A percentile compares a stretch with the other conserved stretches of the same genome.
Conservation (phyloP, 345 rosid species). For the Murraya koenigii region DNA sequence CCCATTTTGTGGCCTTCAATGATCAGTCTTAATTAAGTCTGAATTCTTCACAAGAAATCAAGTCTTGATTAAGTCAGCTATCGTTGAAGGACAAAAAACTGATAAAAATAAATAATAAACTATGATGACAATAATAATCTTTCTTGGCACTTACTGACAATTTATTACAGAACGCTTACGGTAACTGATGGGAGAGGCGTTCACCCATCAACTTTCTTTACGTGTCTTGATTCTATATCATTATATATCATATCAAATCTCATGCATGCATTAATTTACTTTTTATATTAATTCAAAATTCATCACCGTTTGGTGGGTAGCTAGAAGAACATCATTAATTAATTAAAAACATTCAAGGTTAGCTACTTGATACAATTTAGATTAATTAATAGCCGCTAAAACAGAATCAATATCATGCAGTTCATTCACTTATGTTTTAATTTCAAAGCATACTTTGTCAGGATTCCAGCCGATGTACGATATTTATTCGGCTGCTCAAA, state of each 20-base stretch:
- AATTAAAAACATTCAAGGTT: background rate
- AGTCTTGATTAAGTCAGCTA: no score
- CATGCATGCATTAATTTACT: no score
- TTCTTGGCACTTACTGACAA: background rate
- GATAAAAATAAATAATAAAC: no score
- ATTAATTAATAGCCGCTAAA: background rate
- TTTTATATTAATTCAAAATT: background rate
- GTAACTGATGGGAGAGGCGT: slow-evolving; percentile 5
- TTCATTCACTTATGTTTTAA: background rate
- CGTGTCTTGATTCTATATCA: background rate
- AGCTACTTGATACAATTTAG: background rate
- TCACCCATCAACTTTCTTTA: background rate
- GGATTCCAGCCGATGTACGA: background rate
- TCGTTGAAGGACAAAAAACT: background rate
- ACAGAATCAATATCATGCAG: background rate
- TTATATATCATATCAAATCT: background rate
- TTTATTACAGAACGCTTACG: background rate
- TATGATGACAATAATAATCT: no score
- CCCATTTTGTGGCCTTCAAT: slow-evolving; percentile 15
- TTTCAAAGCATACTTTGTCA: background rate
- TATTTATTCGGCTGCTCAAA: no score
- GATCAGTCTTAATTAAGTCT: background rate
- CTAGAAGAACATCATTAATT: background rate
- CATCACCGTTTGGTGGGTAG: background rate
- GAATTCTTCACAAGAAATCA: background rate